A percentile compares a stretch with the other conserved stretches of the same genome.
Conservation (phyloP, 805 yeast genomes). For the Candida morakotiae region DNA sequence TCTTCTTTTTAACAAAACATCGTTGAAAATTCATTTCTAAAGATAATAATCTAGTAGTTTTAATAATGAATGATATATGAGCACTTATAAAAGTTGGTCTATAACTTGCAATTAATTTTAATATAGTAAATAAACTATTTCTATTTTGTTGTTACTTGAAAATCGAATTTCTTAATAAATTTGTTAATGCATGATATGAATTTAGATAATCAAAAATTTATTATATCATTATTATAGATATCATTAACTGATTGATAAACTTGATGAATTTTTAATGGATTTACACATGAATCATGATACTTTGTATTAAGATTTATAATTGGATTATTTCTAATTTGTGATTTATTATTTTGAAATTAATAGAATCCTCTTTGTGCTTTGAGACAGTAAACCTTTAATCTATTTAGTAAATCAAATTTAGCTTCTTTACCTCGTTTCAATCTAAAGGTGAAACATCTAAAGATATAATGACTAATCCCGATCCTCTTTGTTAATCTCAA, state of each 20-base stretch:
- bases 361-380: too few species aligned
- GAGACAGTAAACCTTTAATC: too few species aligned
- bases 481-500: too few species aligned
- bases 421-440: too few species aligned
- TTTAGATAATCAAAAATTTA: slow-evolving; percentile 59
- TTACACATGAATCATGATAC: slow-evolving; percentile 38
- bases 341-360: not conserved
- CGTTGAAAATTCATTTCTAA: slow-evolving; percentile 44
- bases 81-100: slow-evolving; percentile 77
- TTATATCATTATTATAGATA: slow-evolving; percentile 43
- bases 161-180: slow-evolving; percentile 52
- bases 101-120: slow-evolving; percentile 59
- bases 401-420: too few species aligned
- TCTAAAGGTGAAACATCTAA: too few species aligned
- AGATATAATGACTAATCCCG: too few species aligned
- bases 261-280: slow-evolving; percentile 56
- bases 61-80: slow-evolving; percentile 58
- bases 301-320: slow-evolving; percentile 6
- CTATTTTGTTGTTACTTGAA: slow-evolving; percentile 42
- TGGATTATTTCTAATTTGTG: slow-evolving; percentile 8
- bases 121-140: slow-evolving; percentile 35
- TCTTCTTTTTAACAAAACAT: too few species aligned
- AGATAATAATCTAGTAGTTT: slow-evolving; percentile 66
- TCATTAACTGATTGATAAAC: slow-evolving; percentile 50
- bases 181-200: slow-evolving; percentile 57